Evolutionary conservation across 495 filamentous ascomycete species (phyloP), one percentile per base, ranked within the genome.

Genomic region (Penicillium coffeae): DNA sequence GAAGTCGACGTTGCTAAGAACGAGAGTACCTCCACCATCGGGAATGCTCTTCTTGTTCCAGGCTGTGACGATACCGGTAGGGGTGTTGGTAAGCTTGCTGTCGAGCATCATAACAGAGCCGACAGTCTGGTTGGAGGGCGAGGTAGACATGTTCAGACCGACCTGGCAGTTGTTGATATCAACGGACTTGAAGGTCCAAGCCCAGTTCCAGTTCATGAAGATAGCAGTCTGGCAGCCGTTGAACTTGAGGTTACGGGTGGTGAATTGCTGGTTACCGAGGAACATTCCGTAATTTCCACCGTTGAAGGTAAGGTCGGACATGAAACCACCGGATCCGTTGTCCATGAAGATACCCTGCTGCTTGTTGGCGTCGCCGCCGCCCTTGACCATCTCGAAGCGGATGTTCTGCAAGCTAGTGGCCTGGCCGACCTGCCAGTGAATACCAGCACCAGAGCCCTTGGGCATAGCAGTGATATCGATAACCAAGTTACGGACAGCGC

Each of bases 381-480:
- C 87, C 45, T 78, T 79, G 60, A 82, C 73, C 90, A 97, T 94
- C 65, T 90, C 81, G 70, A 97, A 94, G 45, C 83, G 79, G 45
- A 96, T 83, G 66, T 96, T 96, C 65, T 95, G 90, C 40, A 95
- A 69, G 53, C 84, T 89, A 9, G 93, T 96, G 3, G 92, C 93
- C 59, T 98, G 93, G 34, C 89, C 90, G 3, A 98, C 92, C 64
- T 97, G 93, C 94, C 94, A 97, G 68, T 97, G 93, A 47, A 98
- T 94, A 69, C 89, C 89, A 33, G 89, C 68, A 47, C 86, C 88
- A 3, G 64, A 58, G 34, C 66, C 73, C 42, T 73, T 55, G 12
- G 87, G 85, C 78, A 87, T 81, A 10, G 71, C 79, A 21, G 80
- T 90, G 37, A 91, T 66, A 63, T 98, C 93, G 64, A 98, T 85